phyloP scores from a whole-genome alignment of 1,139 yeast species.

The Zygosaccharomyces pseudobailii region DNA sequence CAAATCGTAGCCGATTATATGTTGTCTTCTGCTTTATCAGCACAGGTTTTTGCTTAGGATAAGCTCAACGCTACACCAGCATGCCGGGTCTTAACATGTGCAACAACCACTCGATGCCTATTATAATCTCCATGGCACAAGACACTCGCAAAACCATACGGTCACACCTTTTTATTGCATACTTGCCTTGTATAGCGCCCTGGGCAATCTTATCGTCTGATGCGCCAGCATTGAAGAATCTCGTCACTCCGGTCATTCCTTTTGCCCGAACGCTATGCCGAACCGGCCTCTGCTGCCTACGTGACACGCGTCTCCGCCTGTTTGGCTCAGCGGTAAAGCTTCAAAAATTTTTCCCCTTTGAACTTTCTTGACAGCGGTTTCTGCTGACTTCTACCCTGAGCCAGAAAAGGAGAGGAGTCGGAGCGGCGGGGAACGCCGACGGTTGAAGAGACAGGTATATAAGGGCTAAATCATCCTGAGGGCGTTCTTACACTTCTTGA shows the following conservation, averaged over 20 bases:
- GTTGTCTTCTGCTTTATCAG: too few relatives aligned
- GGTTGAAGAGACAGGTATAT: background rate
- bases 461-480: background rate
- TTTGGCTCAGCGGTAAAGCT: conserved; percentile 1
- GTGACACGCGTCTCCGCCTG: background rate
- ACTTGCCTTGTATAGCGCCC: background rate
- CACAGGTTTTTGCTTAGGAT: too few relatives aligned
- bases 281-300: background rate
- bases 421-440: background rate
- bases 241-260: background rate
- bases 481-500: background rate
- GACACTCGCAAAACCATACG: too few relatives aligned
- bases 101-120: too few relatives aligned
- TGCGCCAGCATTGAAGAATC: background rate
- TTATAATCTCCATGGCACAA: too few relatives aligned
- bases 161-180: too few relatives aligned
- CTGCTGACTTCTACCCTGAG: background rate
- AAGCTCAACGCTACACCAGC: too few relatives aligned
- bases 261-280: background rate
- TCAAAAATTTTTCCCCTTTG: background rate
- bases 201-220: background rate
- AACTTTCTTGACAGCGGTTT: background rate
- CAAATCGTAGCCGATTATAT: too few relatives aligned
- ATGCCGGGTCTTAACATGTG: too few relatives aligned
- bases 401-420: background rate